Evolutionary conservation across 2,329 filamentous ascomycete species (phyloP).

Genomic region (Fusarium denticulatum): DNA sequence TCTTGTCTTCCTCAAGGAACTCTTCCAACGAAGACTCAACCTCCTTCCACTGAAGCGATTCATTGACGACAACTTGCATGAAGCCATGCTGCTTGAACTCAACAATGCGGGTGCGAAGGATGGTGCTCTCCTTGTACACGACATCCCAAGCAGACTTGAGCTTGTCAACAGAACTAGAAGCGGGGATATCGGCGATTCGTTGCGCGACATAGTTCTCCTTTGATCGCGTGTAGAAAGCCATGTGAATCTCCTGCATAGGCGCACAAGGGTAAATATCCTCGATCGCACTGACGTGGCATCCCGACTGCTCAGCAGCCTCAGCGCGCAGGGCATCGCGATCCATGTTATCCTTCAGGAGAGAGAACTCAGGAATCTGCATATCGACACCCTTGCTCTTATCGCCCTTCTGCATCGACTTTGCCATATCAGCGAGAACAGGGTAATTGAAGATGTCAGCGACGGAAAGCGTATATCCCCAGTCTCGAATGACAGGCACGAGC

Average conservation of each 20-base stretch:
- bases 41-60: slow-evolving; percentile 48
- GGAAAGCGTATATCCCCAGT: slow-evolving; percentile 52
- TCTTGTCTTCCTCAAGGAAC: slow-evolving; percentile 53
- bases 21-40: slow-evolving; percentile 47
- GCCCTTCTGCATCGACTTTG: slow-evolving; percentile 43
- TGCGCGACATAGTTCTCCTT: slow-evolving; percentile 62
- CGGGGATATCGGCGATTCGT: slow-evolving; percentile 53
- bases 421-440: slow-evolving; percentile 57
- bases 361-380: slow-evolving; percentile 50
- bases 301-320: slow-evolving; percentile 48
- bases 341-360: slow-evolving; percentile 48
- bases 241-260: slow-evolving; percentile 62
- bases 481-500: slow-evolving; percentile 55
- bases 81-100: slow-evolving; percentile 54
- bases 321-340: slow-evolving; percentile 44
- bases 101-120: slow-evolving; percentile 59
- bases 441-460: slow-evolving; percentile 58
- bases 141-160: slow-evolving; percentile 55
- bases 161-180: slow-evolving; percentile 46
- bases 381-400: slow-evolving; percentile 27
- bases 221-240: slow-evolving; percentile 60
- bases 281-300: slow-evolving; percentile 44
- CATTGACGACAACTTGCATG: slow-evolving; percentile 57
- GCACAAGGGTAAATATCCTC: slow-evolving; percentile 65
- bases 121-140: slow-evolving; percentile 49